Evolutionary conservation across 768 basidiomycete genomes (phyloP), one percentile per base, ranked within the genome.

Genomic region (Amanita thiersii): DNA sequence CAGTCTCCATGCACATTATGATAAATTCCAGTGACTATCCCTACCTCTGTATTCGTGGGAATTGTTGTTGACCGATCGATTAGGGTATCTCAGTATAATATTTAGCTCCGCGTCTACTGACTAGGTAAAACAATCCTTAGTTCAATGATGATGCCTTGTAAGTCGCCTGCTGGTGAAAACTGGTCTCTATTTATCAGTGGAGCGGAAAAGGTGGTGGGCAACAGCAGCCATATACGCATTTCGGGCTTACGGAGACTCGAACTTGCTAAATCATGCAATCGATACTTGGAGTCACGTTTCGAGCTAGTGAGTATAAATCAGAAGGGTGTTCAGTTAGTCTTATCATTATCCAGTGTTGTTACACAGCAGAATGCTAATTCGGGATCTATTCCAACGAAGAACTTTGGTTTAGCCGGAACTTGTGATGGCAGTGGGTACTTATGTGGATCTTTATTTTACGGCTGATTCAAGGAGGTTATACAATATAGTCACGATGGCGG

Each of bases 251-350:
- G 56, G 54, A n/a, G 67, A 73, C 47, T 43, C 52, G 2, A 64
- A 58, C 20, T 52, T 73, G 10, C 48, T 73, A 30, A 55, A 57
- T 1, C 65, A 74, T 45, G 71, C 70, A 1, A 55, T 70, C 25
- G 61, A 62, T 8, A 69, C 66, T 8, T 77, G 74, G 75, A 65
- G 65, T 12, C 62, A 66, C 36, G 65, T 76, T 4, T 61, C 67
- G 3, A 60, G 56, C 23, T 75, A 63, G 73, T 73, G 43, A 46
- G 70, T 55, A 4, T 21, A 29, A 10, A 20, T 26, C 26, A 37
- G 4, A 14, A 17, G 20, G 17, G 7, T 28, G 15, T 23, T 19
- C n/a, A 30, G 11, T 31, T 26, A 12, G 23, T 26, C 32, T 28
- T 19, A 17, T 3, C 23, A 12, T 8, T 33, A 24, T 4, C 4